Evolutionary conservation across 148 eudicot species (phyloP), one percentile per base, ranked within the genome.

Genomic region (Cornus kousa): DNA sequence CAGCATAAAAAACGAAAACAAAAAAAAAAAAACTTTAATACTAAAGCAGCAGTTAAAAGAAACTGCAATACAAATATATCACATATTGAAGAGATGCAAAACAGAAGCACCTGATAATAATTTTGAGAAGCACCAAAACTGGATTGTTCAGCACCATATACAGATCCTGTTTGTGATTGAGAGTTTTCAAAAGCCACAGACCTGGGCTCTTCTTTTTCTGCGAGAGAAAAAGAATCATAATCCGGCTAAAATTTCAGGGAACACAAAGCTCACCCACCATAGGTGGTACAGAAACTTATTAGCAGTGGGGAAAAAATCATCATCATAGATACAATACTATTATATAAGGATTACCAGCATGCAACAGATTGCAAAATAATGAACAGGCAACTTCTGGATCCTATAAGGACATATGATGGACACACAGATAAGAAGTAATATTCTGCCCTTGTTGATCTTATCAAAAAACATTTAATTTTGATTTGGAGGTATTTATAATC

Each of bases 31-130:
- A 5, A 19, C 71, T 37, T 1, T 17, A 60, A 7, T 28, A 76
- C 62, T 10, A 39, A 68, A 74, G 46, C 48, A 76, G 39, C 33
- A 80, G 7, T 59, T 50, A 68, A 37, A 31, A 74, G 79, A 72
- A 70, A 6, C 28, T 31, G 32, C 70, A 67, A 77, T 16, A 77
- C 1, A 31, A 67, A 28, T 48, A 67, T 67, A 8, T 66, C 37
- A 40, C 37, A 53, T 28, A 66, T 59, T 33, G 28, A 35, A 35
- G 46, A 64, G 31, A 67, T 72, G 62, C 68, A 23, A 68, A 31
- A 76, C 48, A 57, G 80, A 71, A 71, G 70, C 43, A 91, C 98
- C 86, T 75, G 83, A 78, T 91, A 89, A 88, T 87, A 91, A 83
- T 72, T 78, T 78, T 88, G 91, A 77, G 91, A 73, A 74, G 89